A percentile compares a stretch with the other conserved stretches of the same genome.
These are phyloP conservation scores for Spergularia azorica DNA, from an alignment of 179 eudicot species.

Conservation along the genomic window DNA sequence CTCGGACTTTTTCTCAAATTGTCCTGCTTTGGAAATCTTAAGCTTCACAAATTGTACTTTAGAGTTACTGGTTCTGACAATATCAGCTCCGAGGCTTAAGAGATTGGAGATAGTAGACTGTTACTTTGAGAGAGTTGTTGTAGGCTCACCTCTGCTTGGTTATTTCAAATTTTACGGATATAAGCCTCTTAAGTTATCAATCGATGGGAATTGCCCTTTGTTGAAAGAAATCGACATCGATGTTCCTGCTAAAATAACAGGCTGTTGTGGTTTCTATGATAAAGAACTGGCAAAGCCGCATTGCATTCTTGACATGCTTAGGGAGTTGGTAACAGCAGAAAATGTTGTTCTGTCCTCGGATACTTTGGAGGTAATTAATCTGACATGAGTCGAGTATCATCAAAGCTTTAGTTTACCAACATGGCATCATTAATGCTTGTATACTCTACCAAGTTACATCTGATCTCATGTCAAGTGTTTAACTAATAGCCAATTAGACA, in stretches of 20 bases:
- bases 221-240: slow-evolving; percentile 6
- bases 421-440: too few relatives aligned
- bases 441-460: too few relatives aligned
- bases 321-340: neutral
- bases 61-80: neutral
- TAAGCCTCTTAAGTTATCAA: neutral
- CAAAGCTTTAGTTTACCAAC: too few relatives aligned
- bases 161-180: slow-evolving; percentile 1
- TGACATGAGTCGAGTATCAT: too few relatives aligned
- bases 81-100: slow-evolving; percentile 13
- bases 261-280: neutral
- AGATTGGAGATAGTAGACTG: neutral
- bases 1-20: neutral
- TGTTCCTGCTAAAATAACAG: neutral
- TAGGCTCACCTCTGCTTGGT: neutral
- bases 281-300: neutral
- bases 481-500: too few relatives aligned
- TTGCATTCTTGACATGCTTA: neutral
- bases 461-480: too few relatives aligned
- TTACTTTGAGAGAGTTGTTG: neutral
- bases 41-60: neutral
- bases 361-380: slow-evolving; percentile 5
- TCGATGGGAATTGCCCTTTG: neutral
- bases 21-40: neutral
- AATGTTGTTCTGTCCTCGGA: neutral